These are phyloP conservation scores for Basipetospora sp. DNA, from an alignment of 2,329 filamentous ascomycete genomes.

Conservation along the genomic window DNA sequence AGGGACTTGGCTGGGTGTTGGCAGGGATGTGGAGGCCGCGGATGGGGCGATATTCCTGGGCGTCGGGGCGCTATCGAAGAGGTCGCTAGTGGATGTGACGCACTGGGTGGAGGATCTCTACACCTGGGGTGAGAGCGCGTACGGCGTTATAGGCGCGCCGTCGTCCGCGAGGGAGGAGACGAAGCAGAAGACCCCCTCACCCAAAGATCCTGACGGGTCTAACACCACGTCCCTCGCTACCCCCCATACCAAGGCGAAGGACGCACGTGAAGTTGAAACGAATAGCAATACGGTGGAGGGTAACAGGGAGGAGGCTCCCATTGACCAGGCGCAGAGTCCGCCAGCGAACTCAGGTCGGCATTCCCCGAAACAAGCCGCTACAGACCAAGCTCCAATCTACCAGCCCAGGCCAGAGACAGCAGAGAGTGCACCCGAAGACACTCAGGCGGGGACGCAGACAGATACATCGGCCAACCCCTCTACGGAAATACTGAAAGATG, in stretches of 20 bases:
- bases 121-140: conserved; percentile 67
- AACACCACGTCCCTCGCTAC: no score
- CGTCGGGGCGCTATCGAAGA: conserved; percentile 54
- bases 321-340: background rate
- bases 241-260: no score
- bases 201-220: background rate
- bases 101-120: conserved; percentile 85
- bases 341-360: no score
- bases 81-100: conserved; percentile 57
- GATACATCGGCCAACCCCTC: no score
- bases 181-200: conserved; percentile 15
- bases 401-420: no score
- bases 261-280: no score
- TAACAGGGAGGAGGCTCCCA: background rate
- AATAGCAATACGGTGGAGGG: background rate
- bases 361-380: background rate
- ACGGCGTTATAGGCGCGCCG: conserved; percentile 70
- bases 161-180: conserved; percentile 41
- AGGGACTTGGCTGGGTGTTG: conserved; percentile 57
- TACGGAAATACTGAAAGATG: no score
- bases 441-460: no score
- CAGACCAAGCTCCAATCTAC: no score
- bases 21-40: conserved; percentile 49
- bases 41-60: conserved; percentile 84
- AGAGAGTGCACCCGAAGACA: no score